phyloP scores from a whole-genome alignment of 805 yeast species.

The Starmerella stellata region DNA sequence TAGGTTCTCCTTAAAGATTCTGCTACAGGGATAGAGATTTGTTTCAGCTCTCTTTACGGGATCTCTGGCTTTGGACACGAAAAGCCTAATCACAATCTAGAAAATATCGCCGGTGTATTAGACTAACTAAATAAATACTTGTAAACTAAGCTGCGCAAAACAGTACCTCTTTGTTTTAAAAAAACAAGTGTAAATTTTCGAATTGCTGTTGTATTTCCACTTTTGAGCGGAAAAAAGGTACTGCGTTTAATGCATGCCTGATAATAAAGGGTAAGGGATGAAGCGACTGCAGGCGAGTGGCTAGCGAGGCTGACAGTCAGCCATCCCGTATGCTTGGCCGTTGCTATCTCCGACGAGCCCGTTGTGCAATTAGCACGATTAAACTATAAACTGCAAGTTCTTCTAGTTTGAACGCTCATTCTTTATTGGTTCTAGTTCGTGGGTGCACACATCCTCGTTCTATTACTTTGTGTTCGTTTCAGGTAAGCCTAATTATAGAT shows the following conservation, averaged over 20 bases:
- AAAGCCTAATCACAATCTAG: neutral
- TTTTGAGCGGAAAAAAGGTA: neutral
- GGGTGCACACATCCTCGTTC: neutral
- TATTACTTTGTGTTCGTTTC: neutral
- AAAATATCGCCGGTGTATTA: neutral
- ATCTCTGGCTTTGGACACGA: no score
- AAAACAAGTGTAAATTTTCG: neutral
- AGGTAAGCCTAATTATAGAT: neutral
- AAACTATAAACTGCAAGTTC: neutral
- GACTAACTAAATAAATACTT: neutral
- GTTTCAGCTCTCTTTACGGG: no score
- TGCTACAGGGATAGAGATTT: no score
- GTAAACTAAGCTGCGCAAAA: neutral
- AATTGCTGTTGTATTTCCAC: neutral
- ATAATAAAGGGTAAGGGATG: neutral
- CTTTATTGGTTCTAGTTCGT: neutral
- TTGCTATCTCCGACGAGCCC: no score
- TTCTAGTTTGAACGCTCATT: neutral
- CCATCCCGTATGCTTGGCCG: neutral
- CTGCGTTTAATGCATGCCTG: neutral
- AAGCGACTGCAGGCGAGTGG: neutral
- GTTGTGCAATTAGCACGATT: neutral
- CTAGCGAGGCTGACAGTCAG: neutral
- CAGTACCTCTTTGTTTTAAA: neutral
- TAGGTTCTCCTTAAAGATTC: neutral